Conservation (phyloP, 129 eudicot species). For the Lactuca saligna region DNA sequence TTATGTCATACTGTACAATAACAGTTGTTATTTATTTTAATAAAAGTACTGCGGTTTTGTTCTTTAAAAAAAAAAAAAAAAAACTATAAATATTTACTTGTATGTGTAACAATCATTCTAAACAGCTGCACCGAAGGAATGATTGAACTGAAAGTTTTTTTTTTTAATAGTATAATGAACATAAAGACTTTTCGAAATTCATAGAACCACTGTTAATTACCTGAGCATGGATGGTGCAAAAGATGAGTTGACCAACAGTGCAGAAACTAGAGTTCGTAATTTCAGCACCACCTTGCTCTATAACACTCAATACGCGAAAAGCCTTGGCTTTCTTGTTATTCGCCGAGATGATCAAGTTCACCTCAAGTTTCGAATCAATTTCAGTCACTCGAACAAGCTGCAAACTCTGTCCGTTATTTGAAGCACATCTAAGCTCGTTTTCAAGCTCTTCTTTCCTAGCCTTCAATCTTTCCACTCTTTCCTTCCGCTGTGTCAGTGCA, state of each 20-base stretch:
- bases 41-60: too few species aligned
- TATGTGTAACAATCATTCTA: not conserved
- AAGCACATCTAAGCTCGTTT: not conserved
- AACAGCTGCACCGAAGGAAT: too few species aligned
- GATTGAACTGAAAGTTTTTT: too few species aligned
- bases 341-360: constrained; percentile 12
- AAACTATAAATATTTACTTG: too few species aligned
- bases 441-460: constrained; percentile 13
- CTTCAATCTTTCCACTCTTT: constrained; percentile 9
- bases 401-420: not conserved
- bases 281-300: constrained; percentile 26
- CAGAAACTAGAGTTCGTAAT: constrained; percentile 10
- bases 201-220: not conserved
- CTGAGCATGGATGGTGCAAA: constrained; percentile 29
- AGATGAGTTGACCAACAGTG: constrained; percentile 9
- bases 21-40: too few species aligned
- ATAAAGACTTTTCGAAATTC: not conserved
- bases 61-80: too few species aligned
- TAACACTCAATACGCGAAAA: constrained; percentile 1
- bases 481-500: constrained; percentile 2
- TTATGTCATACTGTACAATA: not conserved
- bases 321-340: constrained; percentile 10
- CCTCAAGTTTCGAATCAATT: constrained; percentile 13
- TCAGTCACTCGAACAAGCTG: constrained; percentile 15
- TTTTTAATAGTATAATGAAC: too few species aligned